Base-by-base conservation (phyloP, 2,329 filamentous ascomycete genomes). In the Blastomyces parvus region DNA sequence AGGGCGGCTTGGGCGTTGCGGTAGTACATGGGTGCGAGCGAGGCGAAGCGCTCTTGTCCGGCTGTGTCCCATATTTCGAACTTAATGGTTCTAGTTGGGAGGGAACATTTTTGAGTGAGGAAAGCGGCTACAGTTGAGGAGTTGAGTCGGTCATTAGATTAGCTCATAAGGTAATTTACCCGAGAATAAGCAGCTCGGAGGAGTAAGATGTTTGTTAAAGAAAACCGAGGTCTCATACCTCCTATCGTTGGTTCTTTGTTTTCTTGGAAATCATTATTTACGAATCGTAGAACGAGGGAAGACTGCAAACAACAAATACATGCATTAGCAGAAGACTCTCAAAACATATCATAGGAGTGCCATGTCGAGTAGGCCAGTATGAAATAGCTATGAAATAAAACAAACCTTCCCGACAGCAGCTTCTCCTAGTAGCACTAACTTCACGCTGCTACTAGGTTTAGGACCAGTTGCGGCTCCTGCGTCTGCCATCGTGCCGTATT, bases 41-140 rank as follows among this genome's bases (percentile, higher is more conserved):
- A 97, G 83, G 97, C 97, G 84, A 97, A 99, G 73, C 95, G 87
- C 80, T 99, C 94, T 80, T 99, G 94, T 67, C 94, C 94, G 66
- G 94, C 94, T 9, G 94, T 99, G 79, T 97, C 92, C 92, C 94
- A 99, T 74, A 99, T 99, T 80, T 99, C 94, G 74, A 99, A 99
- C 83, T 77, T 78, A 69, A 78, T 78, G 64, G 91, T 97, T 74
- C 93, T 86, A 71, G 88, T 91, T 42, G 93, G 93, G 52, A 97
- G 88, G 73, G 91, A 94, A 82, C 93, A 97, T 86, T 97, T 99
- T 80, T 99, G 94, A 70, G 94, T 99, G 69, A 99, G 82, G 80
- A 99, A 99, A 67, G 94, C 94, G 73, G 94, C 94, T 96, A 70
- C 22, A 17, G 14, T 30, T 55, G 64, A 30, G 64, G 66, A 48